Conservation (phyloP, 257 asterid species). For the Gardenia jasminoides region DNA sequence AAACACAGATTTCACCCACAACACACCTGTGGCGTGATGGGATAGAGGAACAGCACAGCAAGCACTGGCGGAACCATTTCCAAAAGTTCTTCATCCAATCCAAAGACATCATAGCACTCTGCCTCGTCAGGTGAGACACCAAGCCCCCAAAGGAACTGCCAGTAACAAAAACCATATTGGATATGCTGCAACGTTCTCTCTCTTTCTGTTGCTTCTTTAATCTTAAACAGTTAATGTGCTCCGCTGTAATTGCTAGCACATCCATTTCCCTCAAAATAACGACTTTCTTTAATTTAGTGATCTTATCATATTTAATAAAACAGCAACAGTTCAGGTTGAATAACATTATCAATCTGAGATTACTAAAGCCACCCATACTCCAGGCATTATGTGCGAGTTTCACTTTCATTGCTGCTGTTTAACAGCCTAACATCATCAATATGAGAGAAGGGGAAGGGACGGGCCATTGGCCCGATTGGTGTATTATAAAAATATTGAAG, state of each 20-base stretch:
- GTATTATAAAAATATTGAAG: no score
- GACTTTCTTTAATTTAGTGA: not conserved
- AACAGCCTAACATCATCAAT: no score
- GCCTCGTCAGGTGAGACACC: conserved; percentile 73
- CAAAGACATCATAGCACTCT: conserved; percentile 92
- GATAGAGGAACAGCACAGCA: conserved; percentile 85
- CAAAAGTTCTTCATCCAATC: conserved; percentile 87
- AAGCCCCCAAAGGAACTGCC: conserved; percentile 90
- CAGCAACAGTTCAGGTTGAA: not conserved
- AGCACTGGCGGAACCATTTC: conserved; percentile 99
- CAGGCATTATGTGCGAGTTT: no score
- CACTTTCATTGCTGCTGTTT: no score
- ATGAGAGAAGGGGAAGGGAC: no score
- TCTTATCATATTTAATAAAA: not conserved
- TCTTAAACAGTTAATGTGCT: not conserved
- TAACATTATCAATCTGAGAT: not conserved
- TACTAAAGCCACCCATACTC: no score
- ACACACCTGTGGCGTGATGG: conserved; percentile 67
- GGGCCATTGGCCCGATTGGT: no score
- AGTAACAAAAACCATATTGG: conserved; percentile 17
- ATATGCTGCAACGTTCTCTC: not conserved
- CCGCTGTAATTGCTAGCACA: not conserved
- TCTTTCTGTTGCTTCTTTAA: not conserved
- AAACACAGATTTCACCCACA: not conserved
- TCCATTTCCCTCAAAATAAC: not conserved